Evolutionary conservation across 2,329 filamentous ascomycete genomes (phyloP), one percentile per base, ranked within the genome.

Genomic region (Phyllosticta citrichinensis): DNA sequence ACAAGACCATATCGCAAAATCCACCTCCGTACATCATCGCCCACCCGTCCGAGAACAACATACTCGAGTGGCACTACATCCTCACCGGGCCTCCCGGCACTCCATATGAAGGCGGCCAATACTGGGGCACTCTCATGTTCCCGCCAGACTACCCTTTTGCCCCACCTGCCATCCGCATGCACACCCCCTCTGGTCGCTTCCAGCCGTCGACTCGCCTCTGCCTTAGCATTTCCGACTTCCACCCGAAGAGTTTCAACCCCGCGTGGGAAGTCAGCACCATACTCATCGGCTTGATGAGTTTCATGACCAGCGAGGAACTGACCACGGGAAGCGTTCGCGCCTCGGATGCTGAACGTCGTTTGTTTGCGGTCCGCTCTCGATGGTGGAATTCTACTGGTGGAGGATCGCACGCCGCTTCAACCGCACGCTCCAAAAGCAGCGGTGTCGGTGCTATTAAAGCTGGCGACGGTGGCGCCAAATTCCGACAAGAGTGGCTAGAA

Each of bases 241-340:
- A 99, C 72, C 94, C 94, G 3, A 96, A 96, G 74, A 93, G 88
- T 27, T 99, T 97, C 80, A 99, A 99, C 73, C 94, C 94, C 1
- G 92, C 94, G 0, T 99, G 94, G 94, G 93, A 96, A 71, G 94
- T 99, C 8, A 93, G 88, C 60, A 99, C 94, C 0, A 99, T 99
- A 65, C 79, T 99, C 17, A 95, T 96, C 60, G 94, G 94, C 10
- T 83, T 99, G 27, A 80, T 97, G 64, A 95, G 89, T 50, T 99
- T 99, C 76, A 99, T 99, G 94, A 97, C 93, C 2, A 91, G 89
- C 66, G 93, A 99, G 71, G 94, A 99, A 78, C 97, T 97, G 88
- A 99, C 94, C 0, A 97, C 94, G 0, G 94, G 94, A 2, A 92
- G 87, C 30, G 84, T 99, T 30, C 87, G 87, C 5, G 89, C 87